phyloP scores from a whole-genome alignment of 768 basidiomycete species.

The Suillus lakei region DNA sequence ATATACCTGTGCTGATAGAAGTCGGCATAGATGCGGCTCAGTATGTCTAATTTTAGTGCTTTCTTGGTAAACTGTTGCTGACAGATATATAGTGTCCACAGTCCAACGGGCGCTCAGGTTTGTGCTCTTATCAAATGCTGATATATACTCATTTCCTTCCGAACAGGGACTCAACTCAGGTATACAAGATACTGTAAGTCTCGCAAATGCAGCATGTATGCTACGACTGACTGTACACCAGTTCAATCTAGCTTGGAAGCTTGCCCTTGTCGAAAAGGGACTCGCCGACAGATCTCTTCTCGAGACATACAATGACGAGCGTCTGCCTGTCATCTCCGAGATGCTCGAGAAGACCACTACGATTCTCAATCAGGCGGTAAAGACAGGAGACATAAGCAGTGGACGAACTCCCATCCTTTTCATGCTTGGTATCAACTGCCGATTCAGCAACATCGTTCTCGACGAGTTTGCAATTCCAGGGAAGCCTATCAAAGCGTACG shows the following conservation, averaged over 20 bases:
- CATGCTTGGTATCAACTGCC: conserved; percentile 38
- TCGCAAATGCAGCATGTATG: not conserved
- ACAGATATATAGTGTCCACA: not conserved
- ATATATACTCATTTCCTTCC: not conserved
- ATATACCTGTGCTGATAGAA: too few species aligned
- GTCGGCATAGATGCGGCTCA: too few species aligned
- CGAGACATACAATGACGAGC: too few species aligned
- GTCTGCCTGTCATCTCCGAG: too few species aligned
- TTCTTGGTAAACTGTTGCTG: conserved; percentile 41
- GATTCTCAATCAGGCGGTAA: conserved; percentile 13
- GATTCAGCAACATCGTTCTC: conserved; percentile 18
- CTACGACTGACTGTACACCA: conserved; percentile 12
- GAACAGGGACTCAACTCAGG: conserved; percentile 42
- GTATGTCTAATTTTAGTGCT: too few species aligned
- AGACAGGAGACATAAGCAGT: not conserved
- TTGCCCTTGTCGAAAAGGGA: too few species aligned
- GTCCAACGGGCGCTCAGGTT: too few species aligned
- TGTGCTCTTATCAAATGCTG: too few species aligned
- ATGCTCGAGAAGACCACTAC: too few species aligned
- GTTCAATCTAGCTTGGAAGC: too few species aligned
- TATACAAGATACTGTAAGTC: conserved; percentile 43
- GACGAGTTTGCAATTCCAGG: conserved; percentile 7
- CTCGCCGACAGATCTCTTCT: too few species aligned
- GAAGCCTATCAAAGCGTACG: conserved; percentile 6
- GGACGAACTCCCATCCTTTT: conserved; percentile 17